Conservation (phyloP, 352 stramenopile genomes). For the Phytophthora ohioensis region DNA sequence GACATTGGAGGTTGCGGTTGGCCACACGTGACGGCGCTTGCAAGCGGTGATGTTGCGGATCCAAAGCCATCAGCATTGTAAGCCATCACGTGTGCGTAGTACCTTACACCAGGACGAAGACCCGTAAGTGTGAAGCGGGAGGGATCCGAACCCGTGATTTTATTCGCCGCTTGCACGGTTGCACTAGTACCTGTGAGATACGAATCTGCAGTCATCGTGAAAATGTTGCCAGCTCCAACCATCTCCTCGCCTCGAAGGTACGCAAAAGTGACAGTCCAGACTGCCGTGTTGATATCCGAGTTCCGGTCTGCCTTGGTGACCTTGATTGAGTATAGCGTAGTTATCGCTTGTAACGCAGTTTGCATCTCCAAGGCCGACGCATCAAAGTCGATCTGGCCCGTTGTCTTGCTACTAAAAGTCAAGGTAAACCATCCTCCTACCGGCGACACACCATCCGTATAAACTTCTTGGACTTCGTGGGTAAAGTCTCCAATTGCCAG, state of each 20-base stretch:
- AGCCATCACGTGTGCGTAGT: constrained; percentile 84
- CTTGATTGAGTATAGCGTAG: constrained; percentile 89
- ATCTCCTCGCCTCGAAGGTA: constrained; percentile 93
- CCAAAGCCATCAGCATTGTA: constrained; percentile 67
- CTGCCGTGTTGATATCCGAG: constrained; percentile 60
- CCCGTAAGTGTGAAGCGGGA: constrained; percentile 68
- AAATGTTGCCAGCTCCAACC: constrained; percentile 92
- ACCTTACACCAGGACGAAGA: constrained; percentile 60
- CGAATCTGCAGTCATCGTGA: constrained; percentile 71
- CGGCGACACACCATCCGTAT: constrained; percentile 26
- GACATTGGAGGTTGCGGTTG: constrained; percentile 58
- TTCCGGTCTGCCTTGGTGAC: constrained; percentile 59
- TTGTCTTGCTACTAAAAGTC: constrained; percentile 92
- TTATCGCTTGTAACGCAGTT: constrained; percentile 66
- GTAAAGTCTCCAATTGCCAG: constrained; percentile 94
- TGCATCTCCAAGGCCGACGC: constrained; percentile 91
- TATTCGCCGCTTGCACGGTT: constrained; percentile 76
- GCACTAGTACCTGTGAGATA: constrained; percentile 73
- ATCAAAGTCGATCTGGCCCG: constrained; percentile 71
- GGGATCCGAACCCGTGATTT: constrained; percentile 91
- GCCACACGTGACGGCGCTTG: constrained; percentile 60
- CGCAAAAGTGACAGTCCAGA: constrained; percentile 96
- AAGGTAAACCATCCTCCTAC: constrained; percentile 90
- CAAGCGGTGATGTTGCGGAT: constrained; percentile 60
- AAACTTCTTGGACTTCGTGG: constrained; percentile 71